Percentiles rank a stretch among this genome's conserved stretches.
These are phyloP conservation scores for Alternaria brassicicola DNA, from an alignment of 2,329 filamentous ascomycete genomes.

Conservation along the genomic window DNA sequence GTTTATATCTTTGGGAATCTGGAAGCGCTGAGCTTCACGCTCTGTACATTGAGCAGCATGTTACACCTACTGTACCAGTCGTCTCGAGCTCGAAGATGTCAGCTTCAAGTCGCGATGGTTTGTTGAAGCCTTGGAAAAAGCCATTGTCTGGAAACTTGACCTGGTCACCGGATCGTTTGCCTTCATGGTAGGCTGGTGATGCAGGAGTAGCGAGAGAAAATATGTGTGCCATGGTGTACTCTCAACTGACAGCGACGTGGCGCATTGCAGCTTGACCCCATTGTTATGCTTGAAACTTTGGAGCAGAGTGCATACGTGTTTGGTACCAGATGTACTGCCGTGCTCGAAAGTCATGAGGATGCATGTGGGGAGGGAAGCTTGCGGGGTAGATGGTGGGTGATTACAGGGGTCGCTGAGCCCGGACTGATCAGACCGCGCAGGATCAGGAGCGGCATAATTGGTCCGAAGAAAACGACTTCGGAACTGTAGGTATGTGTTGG, in stretches of 20 bases:
- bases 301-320: neutral
- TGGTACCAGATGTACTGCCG: slow-evolving; percentile 13
- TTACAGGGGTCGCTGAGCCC: slow-evolving; percentile 3
- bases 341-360: neutral
- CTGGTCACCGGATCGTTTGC: slow-evolving; percentile 31
- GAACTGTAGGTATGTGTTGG: slow-evolving; percentile 17
- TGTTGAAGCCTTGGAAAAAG: slow-evolving; percentile 51
- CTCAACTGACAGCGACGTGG: neutral
- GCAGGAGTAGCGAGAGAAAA: slow-evolving; percentile 40
- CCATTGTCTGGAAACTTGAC: slow-evolving; percentile 42
- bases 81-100: slow-evolving; percentile 51
- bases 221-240: slow-evolving; percentile 40
- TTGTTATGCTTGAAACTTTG: neutral
- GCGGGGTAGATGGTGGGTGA: slow-evolving; percentile 19
- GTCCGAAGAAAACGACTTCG: neutral
- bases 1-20: slow-evolving; percentile 52
- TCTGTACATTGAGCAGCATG: neutral
- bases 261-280: neutral
- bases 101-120: slow-evolving; percentile 49
- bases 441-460: neutral
- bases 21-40: neutral
- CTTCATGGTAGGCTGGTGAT: slow-evolving; percentile 33
- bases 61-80: slow-evolving; percentile 35
- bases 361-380: slow-evolving; percentile 20
- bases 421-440: slow-evolving; percentile 16